phyloP scores from a whole-genome alignment of 2,329 filamentous ascomycete genomes.

The Trichoderma sp. region DNA sequence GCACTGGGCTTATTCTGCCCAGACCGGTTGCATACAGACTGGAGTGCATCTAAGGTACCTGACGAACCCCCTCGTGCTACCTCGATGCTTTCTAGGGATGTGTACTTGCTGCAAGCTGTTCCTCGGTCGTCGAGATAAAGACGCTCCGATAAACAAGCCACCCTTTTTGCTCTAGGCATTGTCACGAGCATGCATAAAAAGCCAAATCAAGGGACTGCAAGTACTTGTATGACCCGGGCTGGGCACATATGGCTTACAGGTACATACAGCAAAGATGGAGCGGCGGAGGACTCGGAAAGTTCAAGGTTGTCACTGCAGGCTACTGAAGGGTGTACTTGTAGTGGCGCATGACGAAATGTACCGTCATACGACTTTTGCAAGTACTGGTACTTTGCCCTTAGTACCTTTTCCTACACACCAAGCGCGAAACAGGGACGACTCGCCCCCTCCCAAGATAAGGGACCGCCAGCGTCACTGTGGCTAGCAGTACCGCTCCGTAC shows the following conservation, averaged over 20 bases:
- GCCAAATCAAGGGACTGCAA: not conserved
- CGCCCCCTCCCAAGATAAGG: not conserved
- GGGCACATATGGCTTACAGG: not conserved
- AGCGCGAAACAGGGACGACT: not conserved
- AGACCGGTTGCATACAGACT: slow-evolving; percentile 15
- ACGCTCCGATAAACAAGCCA: not conserved
- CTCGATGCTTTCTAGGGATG: not conserved
- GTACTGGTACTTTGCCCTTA: slow-evolving; percentile 31
- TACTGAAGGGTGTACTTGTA: slow-evolving; percentile 32
- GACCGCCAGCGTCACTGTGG: not conserved
- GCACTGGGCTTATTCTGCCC: not conserved
- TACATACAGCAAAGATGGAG: slow-evolving; percentile 1
- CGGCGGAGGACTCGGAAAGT: slow-evolving; percentile 12
- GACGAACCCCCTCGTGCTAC: not conserved
- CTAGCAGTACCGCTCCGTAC: not conserved
- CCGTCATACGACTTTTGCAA: slow-evolving; percentile 34
- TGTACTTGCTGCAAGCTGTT: not conserved
- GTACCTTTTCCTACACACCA: slow-evolving; percentile 27
- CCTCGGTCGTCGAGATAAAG: not conserved
- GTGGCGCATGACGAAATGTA: slow-evolving; percentile 36
- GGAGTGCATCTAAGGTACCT: not conserved
- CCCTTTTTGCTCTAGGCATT: not conserved
- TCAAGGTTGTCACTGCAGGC: not conserved
- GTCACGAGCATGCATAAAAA: not conserved
- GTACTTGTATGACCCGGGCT: not conserved